Conservation (phyloP, 2,329 filamentous ascomycete genomes). For the Penicillium palitans region DNA sequence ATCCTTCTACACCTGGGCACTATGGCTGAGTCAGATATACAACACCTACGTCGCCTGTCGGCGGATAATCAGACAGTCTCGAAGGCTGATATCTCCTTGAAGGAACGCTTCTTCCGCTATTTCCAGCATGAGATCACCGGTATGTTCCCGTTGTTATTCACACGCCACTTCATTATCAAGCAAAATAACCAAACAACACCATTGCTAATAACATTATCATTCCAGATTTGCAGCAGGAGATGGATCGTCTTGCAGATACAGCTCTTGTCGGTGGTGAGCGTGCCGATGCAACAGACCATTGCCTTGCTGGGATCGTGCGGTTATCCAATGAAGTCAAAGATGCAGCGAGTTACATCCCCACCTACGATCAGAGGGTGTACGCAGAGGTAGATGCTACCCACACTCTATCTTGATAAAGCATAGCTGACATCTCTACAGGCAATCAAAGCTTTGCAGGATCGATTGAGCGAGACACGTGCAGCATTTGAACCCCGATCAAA, state of each 20-base stretch:
- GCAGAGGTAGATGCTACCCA: slow-evolving; percentile 59
- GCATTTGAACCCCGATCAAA: slow-evolving; percentile 72
- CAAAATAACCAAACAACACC: neutral
- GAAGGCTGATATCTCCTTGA: slow-evolving; percentile 51
- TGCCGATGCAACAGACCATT: slow-evolving; percentile 76
- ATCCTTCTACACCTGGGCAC: slow-evolving; percentile 3
- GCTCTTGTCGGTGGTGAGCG: slow-evolving; percentile 70
- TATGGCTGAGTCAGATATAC: slow-evolving; percentile 36
- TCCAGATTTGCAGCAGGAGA: slow-evolving; percentile 73
- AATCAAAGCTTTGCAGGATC: slow-evolving; percentile 77
- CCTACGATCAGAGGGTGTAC: slow-evolving; percentile 87
- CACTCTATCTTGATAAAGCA: neutral
- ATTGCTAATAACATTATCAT: slow-evolving; percentile 17
- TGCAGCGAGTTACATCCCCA: slow-evolving; percentile 75
- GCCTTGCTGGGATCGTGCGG: slow-evolving; percentile 74
- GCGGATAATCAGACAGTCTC: slow-evolving; percentile 36
- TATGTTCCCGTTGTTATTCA: slow-evolving; percentile 38
- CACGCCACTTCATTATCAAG: slow-evolving; percentile 15
- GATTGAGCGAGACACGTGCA: slow-evolving; percentile 68
- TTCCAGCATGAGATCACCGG: slow-evolving; percentile 75
- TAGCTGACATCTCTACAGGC: slow-evolving; percentile 52
- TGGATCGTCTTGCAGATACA: slow-evolving; percentile 65
- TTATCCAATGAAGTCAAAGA: slow-evolving; percentile 84
- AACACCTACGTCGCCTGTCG: slow-evolving; percentile 32
- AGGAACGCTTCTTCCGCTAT: slow-evolving; percentile 80